Base-by-base conservation (phyloP, 208 protist genomes). In the Trypanosoma cruzi region DNA sequence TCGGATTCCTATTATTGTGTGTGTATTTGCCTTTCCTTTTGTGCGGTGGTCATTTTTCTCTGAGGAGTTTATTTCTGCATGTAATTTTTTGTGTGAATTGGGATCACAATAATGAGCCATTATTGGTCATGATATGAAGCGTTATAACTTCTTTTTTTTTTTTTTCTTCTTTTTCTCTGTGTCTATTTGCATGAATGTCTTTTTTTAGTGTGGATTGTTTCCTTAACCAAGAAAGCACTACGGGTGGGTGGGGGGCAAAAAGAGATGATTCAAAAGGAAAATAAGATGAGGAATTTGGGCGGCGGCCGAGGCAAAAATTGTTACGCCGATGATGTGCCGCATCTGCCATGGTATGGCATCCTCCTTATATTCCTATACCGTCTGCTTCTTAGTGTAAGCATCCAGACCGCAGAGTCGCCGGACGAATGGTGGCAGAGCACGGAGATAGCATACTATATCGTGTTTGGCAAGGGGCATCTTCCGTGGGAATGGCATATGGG, bases 351-450 rank as follows among this genome's bases (percentile, higher is more conserved):
- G 61, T 52, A 28, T 24, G 11, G 29, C 14, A 62, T 71, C 34
- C 2, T 57, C 50, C 20, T 70, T 28, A 57, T 70, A 28, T 83
- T 89, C 37, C 20, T 86, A 16, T 88, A 82, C 55, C 84, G 86
- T 34, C 31, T 89, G 1, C 37, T 85, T 34, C 78, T 91, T 0
- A 77, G 78, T 42, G 46, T 92, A 7, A 77, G 75, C 13, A 50
- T 90, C 36, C 58, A 56, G 18, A 87, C 84, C 2, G 72, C 73
- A 3, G 89, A 93, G 55, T 75, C 86, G 8, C 88, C 92, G 4
- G 92, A 96, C 58, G 88, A 93, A 73, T 96, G 87, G 86, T 96
- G 92, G 92, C 92, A 96, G 71, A 86, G 86, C 40, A 75, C 79
- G 10, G 89, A 96, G 63, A 80, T 96, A 4, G 92, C 89, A 14